Base-by-base conservation (phyloP, 495 filamentous ascomycete genomes). In the Lasiosphaeria ovina region DNA sequence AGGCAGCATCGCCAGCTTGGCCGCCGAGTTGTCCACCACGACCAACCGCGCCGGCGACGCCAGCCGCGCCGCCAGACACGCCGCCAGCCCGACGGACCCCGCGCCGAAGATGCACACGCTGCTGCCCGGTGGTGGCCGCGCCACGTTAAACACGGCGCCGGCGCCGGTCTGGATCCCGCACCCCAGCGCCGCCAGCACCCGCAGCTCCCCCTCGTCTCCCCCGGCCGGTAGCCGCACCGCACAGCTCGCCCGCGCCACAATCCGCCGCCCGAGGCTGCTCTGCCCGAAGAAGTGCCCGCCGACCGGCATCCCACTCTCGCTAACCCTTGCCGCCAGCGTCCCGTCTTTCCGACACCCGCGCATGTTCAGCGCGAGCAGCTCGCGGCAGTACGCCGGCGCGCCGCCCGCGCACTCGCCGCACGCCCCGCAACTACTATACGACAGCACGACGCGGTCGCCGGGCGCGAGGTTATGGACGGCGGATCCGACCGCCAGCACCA, bases 91-190 rank as follows among this genome's bases (percentile, higher is more conserved):
- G 6, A 63, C 61, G 24, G 56, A 54, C 34, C 61, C 61, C 1
- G 61, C 61, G 1, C 61, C 61, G 50, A 63, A 63, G 35, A 63
- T 55, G 16, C 42, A 47, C 9, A 63, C 56, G 12, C 44, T 55
- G 24, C 57, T 63, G 16, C 44, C 44, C 8, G 32, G 16, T 9
- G 32, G 10, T 6, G 61, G 61, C 4, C 16, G 52, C 11, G 61
- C 61, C 5, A 63, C 56, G 44, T 63, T 63, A 0, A 59, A 32
- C 2, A 63, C 36, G 3, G 56, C 57, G 7, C 61, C 61, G 12
- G 56, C 57, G 10, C 61, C 61, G 0, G 61, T 63, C 57, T 63
- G 61, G 14, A 63, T 59, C 34, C 61, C 61, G 38, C 61, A 63
- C 4, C 61, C 61, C 35, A 63, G 47, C 16, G 34, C 48, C 11